Evolutionary conservation across 1,139 yeast species (phyloP), one percentile per base, ranked within the genome.

Genomic region (Torulaspora pretoriensis): DNA sequence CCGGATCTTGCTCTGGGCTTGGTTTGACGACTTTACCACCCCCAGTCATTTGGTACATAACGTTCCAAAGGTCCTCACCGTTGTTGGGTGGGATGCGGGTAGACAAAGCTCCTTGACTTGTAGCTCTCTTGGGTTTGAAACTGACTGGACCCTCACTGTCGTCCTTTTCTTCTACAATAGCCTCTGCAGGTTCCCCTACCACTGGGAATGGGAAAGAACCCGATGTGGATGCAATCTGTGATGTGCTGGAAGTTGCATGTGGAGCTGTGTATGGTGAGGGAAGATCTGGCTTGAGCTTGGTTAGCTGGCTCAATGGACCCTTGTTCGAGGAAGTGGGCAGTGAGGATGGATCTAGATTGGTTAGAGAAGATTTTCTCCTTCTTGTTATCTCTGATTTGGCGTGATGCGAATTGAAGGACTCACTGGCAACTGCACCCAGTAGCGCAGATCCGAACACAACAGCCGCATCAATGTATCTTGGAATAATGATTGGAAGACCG

Each of bases 361-460:
- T 40, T 24, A 53, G 40, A 2, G 56, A 54, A 9, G 55, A 52
- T 33, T 50, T 47, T 30, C 54, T 47, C 35, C 53, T 42, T 19
- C 35, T 40, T 6, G 48, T 39, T 4, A 46, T 35, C 22, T 30
- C 45, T 2, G 45, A 33, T 26, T 44, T 25, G 2, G 37, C 28
- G 13, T 46, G 42, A 24, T 47, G 46, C 13, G 46, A 22, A 29
- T 51, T 49, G 37, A 45, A 55, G 26, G 52, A 49, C 32, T 55
- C 55, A 35, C 56, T 51, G 5, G 98, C 97, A 52, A 83, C 89
- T 2, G 97, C 97, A 29, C 97, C 98, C 50, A 92, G 74, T 64
- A 92, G 72, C 0, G 98, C 97, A 4, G 96, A 77, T 24, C 98
- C 98, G 60, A 90, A 84, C 4, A 92, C 97, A 37, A 92, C 98